A percentile compares a stretch with the other conserved stretches of the same genome.
phyloP scores from a whole-genome alignment of 371 early-diverging fungal genomes.

The Zychaea mexicana region DNA sequence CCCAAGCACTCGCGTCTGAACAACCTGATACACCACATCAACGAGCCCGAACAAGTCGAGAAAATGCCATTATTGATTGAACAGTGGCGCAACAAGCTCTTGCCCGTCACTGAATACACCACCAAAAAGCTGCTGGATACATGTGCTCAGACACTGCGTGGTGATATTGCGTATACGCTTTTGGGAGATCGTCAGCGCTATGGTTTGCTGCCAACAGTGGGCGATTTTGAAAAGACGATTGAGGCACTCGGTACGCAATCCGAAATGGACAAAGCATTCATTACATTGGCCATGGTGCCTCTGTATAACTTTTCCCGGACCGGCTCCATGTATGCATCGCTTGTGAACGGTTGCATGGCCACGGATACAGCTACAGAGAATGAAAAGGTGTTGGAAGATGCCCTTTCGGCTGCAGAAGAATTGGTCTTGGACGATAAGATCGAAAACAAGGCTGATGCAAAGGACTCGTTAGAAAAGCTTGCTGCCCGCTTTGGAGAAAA shows the following conservation, averaged over 20 bases:
- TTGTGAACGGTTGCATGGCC: constrained; percentile 12
- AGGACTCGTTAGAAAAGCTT: constrained; percentile 11
- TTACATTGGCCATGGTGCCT: constrained; percentile 22
- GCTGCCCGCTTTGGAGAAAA: constrained; percentile 7
- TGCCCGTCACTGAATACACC: constrained; percentile 30
- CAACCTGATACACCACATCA: constrained; percentile 16
- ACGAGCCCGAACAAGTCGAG: constrained; percentile 16
- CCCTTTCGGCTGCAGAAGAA: constrained; percentile 13
- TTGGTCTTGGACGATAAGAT: constrained; percentile 7
- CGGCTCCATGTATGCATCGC: constrained; percentile 17
- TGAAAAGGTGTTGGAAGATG: constrained; percentile 4
- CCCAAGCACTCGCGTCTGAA: constrained; percentile 21
- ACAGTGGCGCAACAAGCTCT: constrained; percentile 40
- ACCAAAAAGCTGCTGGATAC: constrained; percentile 25
- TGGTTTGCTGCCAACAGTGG: constrained; percentile 25
- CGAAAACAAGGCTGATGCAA: constrained; percentile 15
- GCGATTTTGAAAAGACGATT: constrained; percentile 16
- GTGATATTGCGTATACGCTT: constrained; percentile 36
- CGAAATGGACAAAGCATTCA: constrained; percentile 18
- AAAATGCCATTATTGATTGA: constrained; percentile 30
- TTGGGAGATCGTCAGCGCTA: constrained; percentile 41
- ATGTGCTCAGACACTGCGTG: constrained; percentile 28
- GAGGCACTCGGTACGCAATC: background rate
- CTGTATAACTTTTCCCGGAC: constrained; percentile 5
- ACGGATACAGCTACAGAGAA: constrained; percentile 2